Evolutionary conservation across 176 grass and related monocot species (phyloP).

Genomic region (sorghum (Sorghum bicolor)): Sorghum_bicolor_NCBIv3 NC_012872.2:72019501-72020000

Average conservation of each 20-base stretch:
- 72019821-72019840: slow-evolving; percentile 11
- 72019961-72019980: slow-evolving; percentile 99
- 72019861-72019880: slow-evolving; percentile 1
- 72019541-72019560: slow-evolving; percentile 41
- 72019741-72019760: slow-evolving; percentile 71
- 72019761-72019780: slow-evolving; percentile 98
- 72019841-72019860: background rate
- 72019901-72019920: slow-evolving; percentile 49
- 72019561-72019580: slow-evolving; percentile 74
- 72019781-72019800: slow-evolving; percentile 97
- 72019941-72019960: slow-evolving; percentile 74
- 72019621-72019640: slow-evolving; percentile 91
- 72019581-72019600: slow-evolving; percentile 55
- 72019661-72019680: slow-evolving; percentile 29
- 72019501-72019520: slow-evolving; percentile 46
- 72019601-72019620: slow-evolving; percentile 61
- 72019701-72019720: background rate
- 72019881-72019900: slow-evolving; percentile 17
- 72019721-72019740: slow-evolving; percentile 44
- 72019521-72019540: slow-evolving; percentile 72
- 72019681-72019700: background rate
- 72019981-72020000: slow-evolving; percentile 99
- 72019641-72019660: slow-evolving; percentile 78
- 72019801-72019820: slow-evolving; percentile 64
- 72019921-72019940: slow-evolving; percentile 52